Percentiles rank a stretch among this genome's conserved stretches.
Evolutionary conservation across 2,329 filamentous ascomycete species (phyloP).

Genomic region (Paecilomyces formosus): DNA sequence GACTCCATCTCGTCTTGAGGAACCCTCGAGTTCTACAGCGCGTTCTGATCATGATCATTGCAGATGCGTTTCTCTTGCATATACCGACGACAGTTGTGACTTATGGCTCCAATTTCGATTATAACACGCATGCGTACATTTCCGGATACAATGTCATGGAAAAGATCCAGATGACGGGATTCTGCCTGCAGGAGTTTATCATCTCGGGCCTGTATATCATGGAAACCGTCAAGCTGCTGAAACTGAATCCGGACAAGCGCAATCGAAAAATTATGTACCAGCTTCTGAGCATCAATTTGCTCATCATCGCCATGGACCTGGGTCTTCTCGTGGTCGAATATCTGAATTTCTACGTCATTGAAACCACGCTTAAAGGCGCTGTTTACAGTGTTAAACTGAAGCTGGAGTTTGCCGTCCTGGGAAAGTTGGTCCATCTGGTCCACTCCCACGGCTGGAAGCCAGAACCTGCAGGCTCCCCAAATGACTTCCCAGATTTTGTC

Average conservation of each 20-base stretch:
- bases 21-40: conserved; percentile 31
- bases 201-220: conserved; percentile 48
- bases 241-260: conserved; percentile 33
- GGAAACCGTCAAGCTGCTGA: conserved; percentile 47
- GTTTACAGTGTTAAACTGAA: conserved; percentile 45
- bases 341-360: conserved; percentile 37
- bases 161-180: conserved; percentile 50
- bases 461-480: conserved; percentile 14
- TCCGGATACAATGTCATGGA: conserved; percentile 42
- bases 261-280: conserved; percentile 43
- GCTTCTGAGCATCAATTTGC: conserved; percentile 41
- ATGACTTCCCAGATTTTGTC: conserved; percentile 37
- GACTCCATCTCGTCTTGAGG: conserved; percentile 40
- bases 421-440: conserved; percentile 37
- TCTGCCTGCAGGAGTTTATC: conserved; percentile 50
- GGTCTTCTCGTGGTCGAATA: conserved; percentile 38
- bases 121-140: conserved; percentile 16
- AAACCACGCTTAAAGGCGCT: conserved; percentile 40
- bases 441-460: conserved; percentile 30
- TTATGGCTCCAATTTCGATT: conserved; percentile 34
- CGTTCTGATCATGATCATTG: conserved; percentile 41
- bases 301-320: conserved; percentile 41
- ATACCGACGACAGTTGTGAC: conserved; percentile 40
- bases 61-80: conserved; percentile 37
- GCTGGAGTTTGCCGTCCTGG: conserved; percentile 43